Percentiles rank a stretch among this genome's conserved stretches.
phyloP scores from a whole-genome alignment of 148 eudicot genomes.

The Gaultheria prostrata region DNA sequence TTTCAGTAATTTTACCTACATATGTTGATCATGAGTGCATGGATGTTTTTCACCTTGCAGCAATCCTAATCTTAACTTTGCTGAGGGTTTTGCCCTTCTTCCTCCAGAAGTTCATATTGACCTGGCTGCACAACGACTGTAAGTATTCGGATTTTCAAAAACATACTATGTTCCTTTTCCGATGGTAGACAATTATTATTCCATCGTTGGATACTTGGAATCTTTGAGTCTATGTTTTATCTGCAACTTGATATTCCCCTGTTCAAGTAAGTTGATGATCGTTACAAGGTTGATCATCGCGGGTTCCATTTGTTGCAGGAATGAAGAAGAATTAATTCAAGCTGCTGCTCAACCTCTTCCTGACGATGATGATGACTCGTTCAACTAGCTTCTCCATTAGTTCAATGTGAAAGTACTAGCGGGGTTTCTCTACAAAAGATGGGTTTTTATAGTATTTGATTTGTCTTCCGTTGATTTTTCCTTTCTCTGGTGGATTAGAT shows the following conservation, averaged over 20 bases:
- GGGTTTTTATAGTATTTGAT: neutral
- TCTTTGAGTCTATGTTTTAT: neutral
- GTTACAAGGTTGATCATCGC: neutral
- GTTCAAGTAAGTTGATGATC: neutral
- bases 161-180: neutral
- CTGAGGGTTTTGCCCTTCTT: slow-evolving; percentile 25
- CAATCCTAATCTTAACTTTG: slow-evolving; percentile 28
- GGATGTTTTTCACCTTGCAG: slow-evolving; percentile 11
- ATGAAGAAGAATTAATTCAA: slow-evolving; percentile 17
- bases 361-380: slow-evolving; percentile 23
- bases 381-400: slow-evolving; percentile 3
- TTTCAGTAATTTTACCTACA: neutral
- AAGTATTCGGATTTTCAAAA: neutral
- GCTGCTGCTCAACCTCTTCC: slow-evolving; percentile 28
- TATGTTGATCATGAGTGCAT: neutral
- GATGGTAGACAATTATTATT: neutral
- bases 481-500: neutral
- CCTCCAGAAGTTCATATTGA: slow-evolving; percentile 30
- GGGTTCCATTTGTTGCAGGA: slow-evolving; percentile 12
- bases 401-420: neutral
- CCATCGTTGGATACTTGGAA: neutral
- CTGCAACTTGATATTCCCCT: neutral
- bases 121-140: slow-evolving; percentile 24
- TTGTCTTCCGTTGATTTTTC: no score
- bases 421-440: neutral